phyloP scores from a whole-genome alignment of 2,329 filamentous ascomycete species.

The Exophiala mesophila region DNA sequence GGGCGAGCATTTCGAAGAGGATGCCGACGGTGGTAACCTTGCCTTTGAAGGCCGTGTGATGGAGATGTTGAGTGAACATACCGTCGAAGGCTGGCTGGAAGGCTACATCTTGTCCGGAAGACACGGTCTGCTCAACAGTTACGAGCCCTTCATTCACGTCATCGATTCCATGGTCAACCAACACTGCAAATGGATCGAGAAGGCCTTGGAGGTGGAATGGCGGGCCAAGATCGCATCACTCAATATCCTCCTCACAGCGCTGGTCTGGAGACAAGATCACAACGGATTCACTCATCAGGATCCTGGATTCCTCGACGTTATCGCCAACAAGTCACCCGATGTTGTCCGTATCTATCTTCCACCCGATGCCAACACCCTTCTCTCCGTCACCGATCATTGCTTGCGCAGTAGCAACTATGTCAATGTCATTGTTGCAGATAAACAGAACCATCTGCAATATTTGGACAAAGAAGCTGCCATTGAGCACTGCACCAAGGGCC shows the following conservation, averaged over 20 bases:
- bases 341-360: conserved; percentile 77
- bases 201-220: conserved; percentile 75
- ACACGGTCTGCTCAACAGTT: conserved; percentile 72
- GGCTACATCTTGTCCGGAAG: conserved; percentile 71
- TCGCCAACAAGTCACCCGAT: conserved; percentile 74
- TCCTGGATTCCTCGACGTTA: conserved; percentile 72
- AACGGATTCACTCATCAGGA: conserved; percentile 81
- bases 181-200: conserved; percentile 82
- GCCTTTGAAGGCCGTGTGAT: conserved; percentile 66
- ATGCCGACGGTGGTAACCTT: conserved; percentile 68
- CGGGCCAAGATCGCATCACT: conserved; percentile 67
- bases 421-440: conserved; percentile 75
- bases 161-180: conserved; percentile 84
- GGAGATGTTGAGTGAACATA: conserved; percentile 81
- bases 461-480: conserved; percentile 68
- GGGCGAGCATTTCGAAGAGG: conserved; percentile 72
- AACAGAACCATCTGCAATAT: conserved; percentile 73
- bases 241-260: conserved; percentile 73
- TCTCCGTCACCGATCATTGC: conserved; percentile 72
- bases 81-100: conserved; percentile 74
- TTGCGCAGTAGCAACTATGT: conserved; percentile 70
- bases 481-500: conserved; percentile 71
- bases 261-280: conserved; percentile 78
- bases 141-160: conserved; percentile 77
- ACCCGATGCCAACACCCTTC: conserved; percentile 71